Evolutionary conservation across 2,329 filamentous ascomycete genomes (phyloP).

Genomic region (Sphaerulina musiva): DNA sequence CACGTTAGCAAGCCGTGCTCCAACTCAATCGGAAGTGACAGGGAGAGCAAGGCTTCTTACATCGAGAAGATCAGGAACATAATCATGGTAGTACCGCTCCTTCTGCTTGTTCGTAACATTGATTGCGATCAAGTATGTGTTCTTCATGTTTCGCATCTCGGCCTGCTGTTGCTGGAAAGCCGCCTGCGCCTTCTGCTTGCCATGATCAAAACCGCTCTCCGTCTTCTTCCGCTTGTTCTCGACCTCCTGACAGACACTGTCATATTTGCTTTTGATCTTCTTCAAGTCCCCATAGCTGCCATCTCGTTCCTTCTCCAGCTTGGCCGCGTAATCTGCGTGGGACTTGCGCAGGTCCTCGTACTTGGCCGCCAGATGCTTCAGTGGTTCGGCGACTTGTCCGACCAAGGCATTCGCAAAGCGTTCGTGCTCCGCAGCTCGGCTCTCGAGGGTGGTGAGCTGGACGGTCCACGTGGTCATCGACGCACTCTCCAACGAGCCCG

Average conservation of each 20-base stretch:
- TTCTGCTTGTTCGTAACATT: constrained; percentile 97
- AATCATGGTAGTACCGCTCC: constrained; percentile 94
- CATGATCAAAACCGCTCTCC: constrained; percentile 79
- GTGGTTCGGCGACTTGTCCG: constrained; percentile 73
- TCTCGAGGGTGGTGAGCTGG: constrained; percentile 83
- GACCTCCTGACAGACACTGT: constrained; percentile 85
- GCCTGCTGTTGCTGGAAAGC: constrained; percentile 85
- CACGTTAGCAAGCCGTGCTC: background rate
- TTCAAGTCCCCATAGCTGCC: constrained; percentile 73
- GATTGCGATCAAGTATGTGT: constrained; percentile 93
- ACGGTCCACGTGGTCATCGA: constrained; percentile 96
- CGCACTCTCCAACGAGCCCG: constrained; percentile 90
- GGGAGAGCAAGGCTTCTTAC: constrained; percentile 43
- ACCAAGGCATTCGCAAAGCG: constrained; percentile 73
- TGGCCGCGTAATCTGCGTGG: constrained; percentile 80
- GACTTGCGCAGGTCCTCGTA: constrained; percentile 92
- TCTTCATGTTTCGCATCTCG: constrained; percentile 98
- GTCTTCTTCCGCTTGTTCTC: constrained; percentile 92
- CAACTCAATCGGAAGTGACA: background rate
- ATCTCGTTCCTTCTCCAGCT: constrained; percentile 85
- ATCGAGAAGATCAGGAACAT: constrained; percentile 87
- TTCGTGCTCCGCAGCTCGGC: constrained; percentile 82
- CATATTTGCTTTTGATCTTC: constrained; percentile 90
- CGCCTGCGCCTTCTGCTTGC: constrained; percentile 81
- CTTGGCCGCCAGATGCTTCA: constrained; percentile 65